Base-by-base conservation (phyloP, 2,329 filamentous ascomycete species). In the Verticillium dahliae region DNA sequence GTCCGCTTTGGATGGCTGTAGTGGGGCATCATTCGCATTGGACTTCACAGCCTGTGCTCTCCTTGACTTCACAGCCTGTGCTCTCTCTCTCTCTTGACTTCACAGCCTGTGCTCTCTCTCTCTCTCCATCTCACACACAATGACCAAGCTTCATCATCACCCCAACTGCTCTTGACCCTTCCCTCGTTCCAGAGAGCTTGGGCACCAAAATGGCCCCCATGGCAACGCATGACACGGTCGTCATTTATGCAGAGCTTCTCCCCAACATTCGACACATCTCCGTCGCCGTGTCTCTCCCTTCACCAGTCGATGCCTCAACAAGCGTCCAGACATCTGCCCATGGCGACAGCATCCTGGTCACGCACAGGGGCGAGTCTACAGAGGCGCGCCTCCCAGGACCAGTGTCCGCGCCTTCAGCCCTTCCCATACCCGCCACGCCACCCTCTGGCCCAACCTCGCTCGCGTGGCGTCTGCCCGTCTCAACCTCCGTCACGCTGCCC, bases 221-320 rank as follows among this genome's bases (percentile, higher is more conserved):
- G 4, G 18, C 45, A 14, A 50, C 22, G 45, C 6, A 7, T 11
- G 45, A 50, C 7, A n/a, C 45, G n/a, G 22, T 50, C 22, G 67
- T 73, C 1, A 77, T 89, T 27, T 89, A 90, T 69, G 86, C 86
- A 5, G 87, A 90, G 73, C 78, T 89, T 1, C 79, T 90, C 2
- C 76, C 81, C 34, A 88, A 89, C 63, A 87, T 90, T 65, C 79
- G 82, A 52, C 85, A 88, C 69, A 78, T 90, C 45, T 87, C 86
- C 4, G 74, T 89, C 27, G 81, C 80, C 58, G 83, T 80, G 6
- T 78, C 79, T 3, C 73, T 88, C 1, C 74, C 77, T 2, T 76
- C 79, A 13, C 72, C 77, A 4, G 72, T 72, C 56, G 75, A 78
- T 59, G 62, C 73, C 31, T 33, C 39, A 13, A 73, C 73, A n/a